These are phyloP conservation scores for Albugo laibachii DNA, from an alignment of 352 stramenopile species.

Conservation along the genomic window DNA sequence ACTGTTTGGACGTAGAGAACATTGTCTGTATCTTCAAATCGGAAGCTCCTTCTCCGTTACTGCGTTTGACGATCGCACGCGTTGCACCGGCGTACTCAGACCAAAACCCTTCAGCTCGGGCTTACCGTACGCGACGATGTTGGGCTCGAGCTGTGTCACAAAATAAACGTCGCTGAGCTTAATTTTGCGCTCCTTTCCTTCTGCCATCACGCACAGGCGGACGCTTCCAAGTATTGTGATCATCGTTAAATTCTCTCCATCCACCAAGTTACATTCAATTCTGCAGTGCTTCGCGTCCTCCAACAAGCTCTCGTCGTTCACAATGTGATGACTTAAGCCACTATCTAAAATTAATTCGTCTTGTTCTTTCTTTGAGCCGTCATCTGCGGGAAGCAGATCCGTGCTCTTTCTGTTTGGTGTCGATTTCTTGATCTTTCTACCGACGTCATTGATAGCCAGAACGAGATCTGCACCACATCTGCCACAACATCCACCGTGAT, in stretches of 20 bases:
- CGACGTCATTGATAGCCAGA: neutral
- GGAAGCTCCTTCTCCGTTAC: neutral
- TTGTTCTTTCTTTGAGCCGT: no score
- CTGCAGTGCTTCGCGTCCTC: neutral
- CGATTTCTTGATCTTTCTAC: neutral
- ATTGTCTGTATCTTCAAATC: neutral
- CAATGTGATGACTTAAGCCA: neutral
- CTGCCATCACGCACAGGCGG: neutral
- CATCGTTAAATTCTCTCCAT: neutral
- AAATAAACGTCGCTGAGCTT: neutral
- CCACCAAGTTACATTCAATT: neutral
- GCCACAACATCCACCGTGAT: neutral
- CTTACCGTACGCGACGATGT: neutral
- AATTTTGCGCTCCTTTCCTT: neutral
- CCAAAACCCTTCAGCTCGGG: neutral
- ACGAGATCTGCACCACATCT: neutral
- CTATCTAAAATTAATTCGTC: neutral
- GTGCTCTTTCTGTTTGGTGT: no score
- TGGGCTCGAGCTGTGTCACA: neutral
- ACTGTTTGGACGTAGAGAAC: neutral
- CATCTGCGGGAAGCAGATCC: no score
- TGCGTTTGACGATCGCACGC: neutral
- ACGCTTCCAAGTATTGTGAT: neutral
- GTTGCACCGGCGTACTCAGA: neutral
- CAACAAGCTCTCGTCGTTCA: neutral